Percentiles rank a stretch among this genome's conserved stretches.
phyloP scores from a whole-genome alignment of 2,329 filamentous ascomycete species.

The Pseudogymnoascus sp. region DNA sequence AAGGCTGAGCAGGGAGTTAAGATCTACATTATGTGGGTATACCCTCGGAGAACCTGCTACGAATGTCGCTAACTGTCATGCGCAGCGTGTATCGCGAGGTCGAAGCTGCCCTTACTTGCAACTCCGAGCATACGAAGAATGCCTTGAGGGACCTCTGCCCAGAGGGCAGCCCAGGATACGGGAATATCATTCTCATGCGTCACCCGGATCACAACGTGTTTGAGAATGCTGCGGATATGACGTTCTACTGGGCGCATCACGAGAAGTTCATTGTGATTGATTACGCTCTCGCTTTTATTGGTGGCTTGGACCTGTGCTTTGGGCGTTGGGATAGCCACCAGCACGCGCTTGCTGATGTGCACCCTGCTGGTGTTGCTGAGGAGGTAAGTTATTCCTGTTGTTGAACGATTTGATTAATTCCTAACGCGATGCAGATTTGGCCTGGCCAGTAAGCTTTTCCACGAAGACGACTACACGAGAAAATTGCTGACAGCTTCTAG shows the following conservation, averaged over 20 bases:
- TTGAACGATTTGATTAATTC: neutral
- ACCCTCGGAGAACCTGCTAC: slow-evolving; percentile 50
- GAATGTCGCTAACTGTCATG: slow-evolving; percentile 41
- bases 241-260: slow-evolving; percentile 96
- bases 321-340: slow-evolving; percentile 87
- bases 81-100: slow-evolving; percentile 33
- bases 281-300: slow-evolving; percentile 84
- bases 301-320: slow-evolving; percentile 90
- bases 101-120: slow-evolving; percentile 75
- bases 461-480: neutral
- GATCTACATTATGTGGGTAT: slow-evolving; percentile 63
- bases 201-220: slow-evolving; percentile 94
- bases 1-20: slow-evolving; percentile 88
- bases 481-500: neutral
- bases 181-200: slow-evolving; percentile 81
- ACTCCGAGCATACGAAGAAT: slow-evolving; percentile 87
- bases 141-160: slow-evolving; percentile 73
- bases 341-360: slow-evolving; percentile 77
- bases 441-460: slow-evolving; percentile 58
- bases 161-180: slow-evolving; percentile 69
- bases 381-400: slow-evolving; percentile 37
- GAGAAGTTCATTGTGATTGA: slow-evolving; percentile 97
- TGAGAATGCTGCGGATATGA: slow-evolving; percentile 91
- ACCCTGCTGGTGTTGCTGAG: slow-evolving; percentile 71
- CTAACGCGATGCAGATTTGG: slow-evolving; percentile 46